phyloP scores from a whole-genome alignment of 1,284 basidiomycete species.

The Puccinia sorghi region DNA sequence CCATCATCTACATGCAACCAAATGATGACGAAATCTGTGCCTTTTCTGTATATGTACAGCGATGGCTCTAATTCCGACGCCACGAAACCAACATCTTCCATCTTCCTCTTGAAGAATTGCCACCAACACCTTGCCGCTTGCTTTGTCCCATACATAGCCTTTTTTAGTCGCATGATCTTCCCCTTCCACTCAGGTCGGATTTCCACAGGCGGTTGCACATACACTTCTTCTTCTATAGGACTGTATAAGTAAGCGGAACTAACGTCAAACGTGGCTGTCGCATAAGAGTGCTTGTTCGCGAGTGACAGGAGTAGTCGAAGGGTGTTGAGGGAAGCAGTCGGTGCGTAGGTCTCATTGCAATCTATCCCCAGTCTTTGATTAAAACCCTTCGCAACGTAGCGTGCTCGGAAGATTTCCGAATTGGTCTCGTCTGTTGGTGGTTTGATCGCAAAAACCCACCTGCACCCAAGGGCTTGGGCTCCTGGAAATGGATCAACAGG shows the following conservation, averaged over 20 bases:
- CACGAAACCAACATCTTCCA: background rate
- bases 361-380: background rate
- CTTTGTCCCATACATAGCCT: slow-evolving; percentile 16
- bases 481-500: background rate
- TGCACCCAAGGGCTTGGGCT: background rate
- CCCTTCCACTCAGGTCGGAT: background rate
- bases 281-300: too few relatives aligned
- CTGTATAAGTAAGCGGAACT: slow-evolving; percentile 13
- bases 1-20: slow-evolving; percentile 40
- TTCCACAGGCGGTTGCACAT: slow-evolving; percentile 3
- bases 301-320: background rate
- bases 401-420: background rate
- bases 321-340: background rate
- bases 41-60: slow-evolving; percentile 2
- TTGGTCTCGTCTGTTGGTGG: background rate
- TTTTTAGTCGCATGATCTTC: background rate
- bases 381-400: slow-evolving; percentile 4
- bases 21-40: background rate
- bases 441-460: background rate
- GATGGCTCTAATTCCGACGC: background rate
- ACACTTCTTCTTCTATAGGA: too few relatives aligned
- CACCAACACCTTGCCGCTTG: slow-evolving; percentile 40
- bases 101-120: background rate
- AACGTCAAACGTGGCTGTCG: slow-evolving; percentile 5
- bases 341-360: slow-evolving; percentile 11